phyloP scores from a whole-genome alignment of 2,329 filamentous ascomycete species.

The Nemania diffusa region DNA sequence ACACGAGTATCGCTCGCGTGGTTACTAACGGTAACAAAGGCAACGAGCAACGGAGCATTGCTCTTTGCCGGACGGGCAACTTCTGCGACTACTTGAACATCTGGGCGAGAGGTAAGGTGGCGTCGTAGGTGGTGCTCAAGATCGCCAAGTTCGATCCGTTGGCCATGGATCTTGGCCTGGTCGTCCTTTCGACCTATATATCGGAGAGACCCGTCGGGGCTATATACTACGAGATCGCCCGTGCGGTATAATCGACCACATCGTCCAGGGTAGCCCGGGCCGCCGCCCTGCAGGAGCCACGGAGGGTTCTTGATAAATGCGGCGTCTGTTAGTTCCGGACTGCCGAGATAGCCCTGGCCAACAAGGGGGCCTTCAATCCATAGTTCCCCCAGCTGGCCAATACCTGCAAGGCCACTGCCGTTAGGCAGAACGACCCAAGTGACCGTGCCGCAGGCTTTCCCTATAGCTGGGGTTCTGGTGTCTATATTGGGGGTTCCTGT shows the following conservation, averaged over 20 bases:
- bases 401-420: slow-evolving; percentile 4
- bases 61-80: not conserved
- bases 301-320: slow-evolving; percentile 19
- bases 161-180: slow-evolving; percentile 51
- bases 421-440: slow-evolving; percentile 18
- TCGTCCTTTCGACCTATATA: slow-evolving; percentile 42
- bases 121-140: slow-evolving; percentile 42
- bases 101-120: not conserved
- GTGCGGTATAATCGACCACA: slow-evolving; percentile 12
- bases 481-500: slow-evolving; percentile 3
- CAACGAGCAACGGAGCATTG: slow-evolving; percentile 1
- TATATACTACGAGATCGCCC: slow-evolving; percentile 22
- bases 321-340: slow-evolving; percentile 14
- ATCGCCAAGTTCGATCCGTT: slow-evolving; percentile 50
- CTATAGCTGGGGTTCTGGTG: not conserved
- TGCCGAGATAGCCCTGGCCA: slow-evolving; percentile 20
- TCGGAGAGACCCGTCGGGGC: slow-evolving; percentile 3
- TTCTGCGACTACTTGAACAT: slow-evolving; percentile 3
- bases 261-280: not conserved
- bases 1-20: slow-evolving; percentile 2
- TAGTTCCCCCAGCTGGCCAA: slow-evolving; percentile 24
- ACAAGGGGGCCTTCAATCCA: slow-evolving; percentile 27
- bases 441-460: not conserved
- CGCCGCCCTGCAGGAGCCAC: slow-evolving; percentile 17
- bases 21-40: slow-evolving; percentile 8